A percentile compares a stretch with the other conserved stretches of the same genome.
Evolutionary conservation across 345 rosid species (phyloP).

Genomic region (Eutrema japonicum): DNA sequence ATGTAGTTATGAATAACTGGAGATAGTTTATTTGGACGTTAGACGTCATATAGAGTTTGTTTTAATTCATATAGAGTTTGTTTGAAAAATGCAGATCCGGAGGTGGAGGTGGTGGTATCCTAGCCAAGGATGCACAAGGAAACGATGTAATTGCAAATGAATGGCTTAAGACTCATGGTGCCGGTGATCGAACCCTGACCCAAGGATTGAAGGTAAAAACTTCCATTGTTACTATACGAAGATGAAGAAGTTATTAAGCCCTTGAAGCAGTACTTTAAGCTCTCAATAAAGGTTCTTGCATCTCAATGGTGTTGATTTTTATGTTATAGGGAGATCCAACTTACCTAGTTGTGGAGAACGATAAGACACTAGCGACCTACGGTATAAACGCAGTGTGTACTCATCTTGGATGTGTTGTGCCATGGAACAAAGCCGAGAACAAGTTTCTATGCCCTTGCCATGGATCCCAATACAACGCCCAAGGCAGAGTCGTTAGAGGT

Average conservation of each 20-base stretch:
- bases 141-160: conserved; percentile 70
- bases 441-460: conserved; percentile 97
- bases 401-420: conserved; percentile 96
- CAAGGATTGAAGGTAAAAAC: conserved; percentile 81
- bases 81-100: conserved; percentile 50
- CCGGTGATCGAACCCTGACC: conserved; percentile 85
- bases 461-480: conserved; percentile 95
- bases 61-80: not conserved
- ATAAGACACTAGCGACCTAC: conserved; percentile 73
- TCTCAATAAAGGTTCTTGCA: not conserved
- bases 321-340: conserved; percentile 87
- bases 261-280: not conserved
- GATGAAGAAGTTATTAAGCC: not conserved
- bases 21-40: not conserved
- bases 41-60: not conserved
- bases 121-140: conserved; percentile 90
- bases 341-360: conserved; percentile 94
- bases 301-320: not conserved
- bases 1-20: not conserved
- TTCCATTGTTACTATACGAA: conserved; percentile 2
- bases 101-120: conserved; percentile 67
- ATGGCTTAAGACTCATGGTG: conserved; percentile 87
- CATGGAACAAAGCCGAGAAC: conserved; percentile 87
- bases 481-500: conserved; percentile 96
- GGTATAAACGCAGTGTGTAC: conserved; percentile 93